phyloP scores from a whole-genome alignment of 345 rosid genomes.

The Brassica rapa region DNA sequence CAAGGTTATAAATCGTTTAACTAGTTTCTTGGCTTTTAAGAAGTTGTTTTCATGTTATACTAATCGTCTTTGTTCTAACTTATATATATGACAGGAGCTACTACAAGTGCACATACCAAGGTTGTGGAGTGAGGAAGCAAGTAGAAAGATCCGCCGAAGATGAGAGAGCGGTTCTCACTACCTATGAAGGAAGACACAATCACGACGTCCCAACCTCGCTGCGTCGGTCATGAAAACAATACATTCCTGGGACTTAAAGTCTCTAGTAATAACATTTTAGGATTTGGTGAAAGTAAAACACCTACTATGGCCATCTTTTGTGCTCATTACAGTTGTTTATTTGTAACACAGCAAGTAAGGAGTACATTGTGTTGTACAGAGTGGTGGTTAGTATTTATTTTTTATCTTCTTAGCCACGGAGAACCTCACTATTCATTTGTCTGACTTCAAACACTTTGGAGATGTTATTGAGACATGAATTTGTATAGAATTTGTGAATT shows the following conservation, averaged over 20 bases:
- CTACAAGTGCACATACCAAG: conserved; percentile 84
- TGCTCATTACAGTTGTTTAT: conserved; percentile 34
- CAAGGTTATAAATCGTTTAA: conserved; percentile 51
- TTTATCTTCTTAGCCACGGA: conserved; percentile 19
- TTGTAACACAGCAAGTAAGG: conserved; percentile 22
- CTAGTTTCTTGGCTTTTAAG: neutral
- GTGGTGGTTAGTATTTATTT: conserved; percentile 7
- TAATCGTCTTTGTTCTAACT: neutral
- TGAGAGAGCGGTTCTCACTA: conserved; percentile 86
- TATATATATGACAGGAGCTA: conserved; percentile 64
- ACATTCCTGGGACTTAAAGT: conserved; percentile 46
- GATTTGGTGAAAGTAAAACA: conserved; percentile 23
- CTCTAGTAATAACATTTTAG: conserved; percentile 39
- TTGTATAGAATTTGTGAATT: too few relatives aligned
- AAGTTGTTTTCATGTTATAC: conserved; percentile 24
- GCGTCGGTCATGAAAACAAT: conserved; percentile 65
- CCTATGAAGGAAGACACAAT: conserved; percentile 97
- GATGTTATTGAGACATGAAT: too few relatives aligned
- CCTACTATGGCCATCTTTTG: conserved; percentile 25
- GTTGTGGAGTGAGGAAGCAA: conserved; percentile 90
- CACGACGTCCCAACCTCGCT: conserved; percentile 67
- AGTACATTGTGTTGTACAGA: conserved; percentile 25
- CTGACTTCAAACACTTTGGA: conserved; percentile 11
- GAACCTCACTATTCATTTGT: conserved; percentile 9
- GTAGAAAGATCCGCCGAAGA: conserved; percentile 94